Conservation (phyloP, 2,329 filamentous ascomycete genomes). For the Stagonosporopsis vannaccii region DNA sequence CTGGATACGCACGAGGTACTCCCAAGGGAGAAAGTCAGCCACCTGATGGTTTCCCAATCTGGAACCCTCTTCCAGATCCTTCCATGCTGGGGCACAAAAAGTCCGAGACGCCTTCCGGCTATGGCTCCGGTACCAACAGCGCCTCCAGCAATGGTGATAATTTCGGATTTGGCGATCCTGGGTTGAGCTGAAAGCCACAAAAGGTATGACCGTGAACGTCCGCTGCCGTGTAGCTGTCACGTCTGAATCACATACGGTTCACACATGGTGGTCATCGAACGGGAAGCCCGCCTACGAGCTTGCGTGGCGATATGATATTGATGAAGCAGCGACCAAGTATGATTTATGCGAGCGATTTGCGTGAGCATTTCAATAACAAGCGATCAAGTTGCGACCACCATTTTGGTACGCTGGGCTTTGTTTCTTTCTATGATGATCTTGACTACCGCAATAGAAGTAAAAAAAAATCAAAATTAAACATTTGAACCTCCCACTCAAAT, state of each 20-base stretch:
- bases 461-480: slow-evolving; percentile 24
- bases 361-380: slow-evolving; percentile 22
- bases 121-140: slow-evolving; percentile 43
- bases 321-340: slow-evolving; percentile 10
- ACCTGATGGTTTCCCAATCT: slow-evolving; percentile 65
- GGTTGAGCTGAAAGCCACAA: slow-evolving; percentile 30
- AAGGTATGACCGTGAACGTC: neutral
- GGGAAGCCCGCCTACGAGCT: neutral
- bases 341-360: slow-evolving; percentile 18
- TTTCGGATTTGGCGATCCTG: slow-evolving; percentile 47
- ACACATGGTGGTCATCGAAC: neutral
- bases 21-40: slow-evolving; percentile 71
- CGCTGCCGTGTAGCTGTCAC: neutral
- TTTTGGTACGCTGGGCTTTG: slow-evolving; percentile 27
- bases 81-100: slow-evolving; percentile 26
- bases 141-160: slow-evolving; percentile 43
- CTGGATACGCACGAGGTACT: slow-evolving; percentile 67
- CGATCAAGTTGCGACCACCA: slow-evolving; percentile 21
- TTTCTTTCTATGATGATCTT: slow-evolving; percentile 19
- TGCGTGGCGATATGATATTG: slow-evolving; percentile 13
- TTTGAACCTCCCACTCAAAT: slow-evolving; percentile 10
- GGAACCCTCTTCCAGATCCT: slow-evolving; percentile 52
- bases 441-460: slow-evolving; percentile 20
- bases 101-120: slow-evolving; percentile 45
- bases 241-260: neutral